Base-by-base conservation (phyloP, 1,284 basidiomycete species). In the Trametes versicolor region DNA sequence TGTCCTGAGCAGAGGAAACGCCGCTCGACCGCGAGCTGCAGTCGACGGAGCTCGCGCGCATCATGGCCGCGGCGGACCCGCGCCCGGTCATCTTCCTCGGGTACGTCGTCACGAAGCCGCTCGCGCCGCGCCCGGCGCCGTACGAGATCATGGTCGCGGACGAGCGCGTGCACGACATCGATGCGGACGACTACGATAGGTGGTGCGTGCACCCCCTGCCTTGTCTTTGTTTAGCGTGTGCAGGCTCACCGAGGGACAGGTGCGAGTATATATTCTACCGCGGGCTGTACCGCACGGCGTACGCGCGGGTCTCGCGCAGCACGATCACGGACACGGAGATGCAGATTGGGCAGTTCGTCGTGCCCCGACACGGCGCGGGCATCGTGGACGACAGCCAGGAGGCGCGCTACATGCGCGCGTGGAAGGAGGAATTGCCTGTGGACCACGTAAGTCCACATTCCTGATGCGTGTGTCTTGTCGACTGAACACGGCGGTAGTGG, bases 191-290 rank as follows among this genome's bases (percentile, higher is more conserved):
- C 77, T 71, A 66, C 65, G 91, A 93, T 71, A 32, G 29, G 29
- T 32, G 29, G 29, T 32, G 29, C 29, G 29, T 32, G 29, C 29
- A 3, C 8, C 29, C 29, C 29, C n/a, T n/a, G n/a, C n/a, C 29
- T 32, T 32, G 29, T 8, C 29, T 8, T 32, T 32, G 29, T 32
- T 32, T 32, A 8, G 8, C 8, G 29, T 32, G 29, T 32, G 29
- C 29, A 32, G 29, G 29, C 29, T 3, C 4, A 32, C 29, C 8
- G 29, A 32, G 29, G 29, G 29, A 32, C 65, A 94, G 93, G 93
- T 91, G 95, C 79, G 92, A 96, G 81, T 96, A 96, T 73, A 93
- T 97, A 54, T 81, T 94, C 27, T 97, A 94, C 77, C 86, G 94
- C 21, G 92, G 91, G 1, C 73, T 96, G 34, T 93, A 95, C 80